phyloP scores from a whole-genome alignment of 2,329 filamentous ascomycete species.

The Aspergillus arachidicola region DNA sequence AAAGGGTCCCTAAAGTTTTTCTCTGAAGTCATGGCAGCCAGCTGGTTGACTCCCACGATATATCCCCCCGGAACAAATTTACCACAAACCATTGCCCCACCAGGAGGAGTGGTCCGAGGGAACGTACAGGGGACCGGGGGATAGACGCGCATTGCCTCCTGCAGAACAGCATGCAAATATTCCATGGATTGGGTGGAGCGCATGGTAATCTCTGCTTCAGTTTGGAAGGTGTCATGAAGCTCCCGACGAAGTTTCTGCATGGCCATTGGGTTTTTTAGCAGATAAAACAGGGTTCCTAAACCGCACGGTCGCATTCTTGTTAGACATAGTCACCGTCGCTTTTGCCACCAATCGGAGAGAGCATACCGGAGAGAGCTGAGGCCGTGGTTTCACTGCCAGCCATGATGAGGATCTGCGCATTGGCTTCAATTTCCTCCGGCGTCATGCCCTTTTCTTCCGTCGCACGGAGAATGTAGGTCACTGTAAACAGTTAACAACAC shows the following conservation, averaged over 20 bases:
- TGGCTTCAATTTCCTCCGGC: background rate
- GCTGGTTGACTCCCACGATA: background rate
- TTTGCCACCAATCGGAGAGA: no score
- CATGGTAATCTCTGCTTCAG: background rate
- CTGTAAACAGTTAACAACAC: no score
- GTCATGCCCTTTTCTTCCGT: slow-evolving; percentile 3
- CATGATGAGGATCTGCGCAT: background rate
- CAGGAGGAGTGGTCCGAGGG: background rate
- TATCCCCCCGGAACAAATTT: background rate
- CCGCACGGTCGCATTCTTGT: background rate
- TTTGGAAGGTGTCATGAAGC: background rate
- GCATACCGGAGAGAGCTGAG: no score
- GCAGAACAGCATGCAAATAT: background rate
- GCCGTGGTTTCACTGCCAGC: background rate
- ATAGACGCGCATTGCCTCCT: background rate
- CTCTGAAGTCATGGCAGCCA: no score
- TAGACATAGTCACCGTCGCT: background rate
- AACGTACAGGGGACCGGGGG: background rate
- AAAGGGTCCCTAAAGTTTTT: no score
- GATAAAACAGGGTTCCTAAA: no score
- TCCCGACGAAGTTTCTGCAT: background rate
- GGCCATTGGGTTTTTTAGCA: no score
- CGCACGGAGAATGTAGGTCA: background rate
- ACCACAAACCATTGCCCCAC: background rate
- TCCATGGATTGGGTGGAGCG: background rate